Evolutionary conservation across 2,329 filamentous ascomycete species (phyloP), one percentile per base, ranked within the genome.

Genomic region (Stemphylium beticola): DNA sequence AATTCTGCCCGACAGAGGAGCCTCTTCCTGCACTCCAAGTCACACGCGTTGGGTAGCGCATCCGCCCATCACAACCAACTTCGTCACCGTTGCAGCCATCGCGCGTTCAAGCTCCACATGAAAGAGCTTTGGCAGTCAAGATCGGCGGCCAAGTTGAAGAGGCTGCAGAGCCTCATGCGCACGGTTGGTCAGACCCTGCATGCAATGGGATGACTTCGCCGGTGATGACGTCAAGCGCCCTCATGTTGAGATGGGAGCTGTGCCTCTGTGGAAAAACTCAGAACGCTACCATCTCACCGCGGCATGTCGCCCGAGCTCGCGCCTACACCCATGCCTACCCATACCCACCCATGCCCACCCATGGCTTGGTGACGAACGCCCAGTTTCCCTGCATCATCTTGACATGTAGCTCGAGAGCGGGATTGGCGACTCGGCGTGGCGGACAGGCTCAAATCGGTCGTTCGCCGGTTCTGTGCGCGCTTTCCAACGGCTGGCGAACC

Each of bases 81-180:
- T 51, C 57, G 57, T 55, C 62, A 62, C 43, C 22, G 43, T 47
- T 48, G 57, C 53, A 55, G 55, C 53, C 45, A 49, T 58, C 17
- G 57, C 49, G 54, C 40, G 55, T 52, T 60, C 49, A 45, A 40
- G 52, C 32, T 53, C 60, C 63, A 62, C 65, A 53, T 6, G n/a
- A 15, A 26, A 33, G 42, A 53, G 55, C 57, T 41, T 41, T 53
- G 47, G 48, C 47, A 58, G 64, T 55, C 48, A 67, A 67, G 66
- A 68, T 68, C 64, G 46, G 58, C 66, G 58, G 46, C 61, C 64
- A 68, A 67, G 62, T 17, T 53, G 58, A 60, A 68, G 58, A 68
- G 61, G 62, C 55, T 67, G 65, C 62, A 67, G 64, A 68, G 64
- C 65, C 66, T 56, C 64, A 67, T 50, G 54, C 41, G 60, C 64